Evolutionary conservation across 805 yeast species (phyloP), one percentile per base, ranked within the genome.

Genomic region (Nakazawaea wyomingensis): DNA sequence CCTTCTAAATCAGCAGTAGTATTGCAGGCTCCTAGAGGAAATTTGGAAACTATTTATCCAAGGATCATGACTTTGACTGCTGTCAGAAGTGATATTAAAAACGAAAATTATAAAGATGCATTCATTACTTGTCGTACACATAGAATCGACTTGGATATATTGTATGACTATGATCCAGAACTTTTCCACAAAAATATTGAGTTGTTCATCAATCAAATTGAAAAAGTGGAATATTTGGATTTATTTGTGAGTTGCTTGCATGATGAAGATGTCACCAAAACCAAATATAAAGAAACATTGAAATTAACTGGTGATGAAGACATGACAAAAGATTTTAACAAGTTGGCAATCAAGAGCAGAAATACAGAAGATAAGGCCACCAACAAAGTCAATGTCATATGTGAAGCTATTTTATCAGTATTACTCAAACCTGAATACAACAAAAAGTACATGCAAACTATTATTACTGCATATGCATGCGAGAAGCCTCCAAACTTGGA

Each of bases 1-100:
- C 96, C 97, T 1, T 78, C 91, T 0, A 83, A 78, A 43, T 80
- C 89, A 44, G 74, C 90, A 1, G 89, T 95, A 16, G 80, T 87
- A 4, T 68, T 93, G 41, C 96, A 93, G 61, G 96, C 96, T 4
- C 95, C 95, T 46, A 76, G 99, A 59, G 99, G 99, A 48, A 93
- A 93, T 55, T 66, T 93, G 51, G 99, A 93, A 61, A 89, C 98
- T 0, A 85, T 93, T 16, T 82, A 79, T 55, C 99, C 99, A 11
- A 74, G 99, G 60, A 85, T 93, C 36, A 80, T 93, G 84, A 95
- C 91, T 3, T 66, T 93, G 31, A 74, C 85, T 10, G 93, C 83
- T 18, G 95, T 93, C 20, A 75, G 99, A 50, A 69, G 73, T 27
- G 72, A 73, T 50, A 87, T 93, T 48, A 68, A 72, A 27, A 64